Conservation (phyloP, 371 early-diverging fungal species). For the Dichotomocladium elegans region DNA sequence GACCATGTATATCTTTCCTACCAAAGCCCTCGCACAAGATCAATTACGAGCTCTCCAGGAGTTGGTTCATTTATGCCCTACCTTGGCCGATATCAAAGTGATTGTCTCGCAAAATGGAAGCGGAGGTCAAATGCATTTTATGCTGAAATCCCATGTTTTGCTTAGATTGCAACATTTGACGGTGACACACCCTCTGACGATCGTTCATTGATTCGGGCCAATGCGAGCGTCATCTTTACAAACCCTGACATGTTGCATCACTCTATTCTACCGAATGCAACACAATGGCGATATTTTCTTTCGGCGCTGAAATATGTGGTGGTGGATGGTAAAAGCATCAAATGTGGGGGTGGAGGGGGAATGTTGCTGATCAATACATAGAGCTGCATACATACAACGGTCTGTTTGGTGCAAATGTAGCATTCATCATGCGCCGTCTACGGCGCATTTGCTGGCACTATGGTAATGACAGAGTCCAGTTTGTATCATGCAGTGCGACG, state of each 20-base stretch:
- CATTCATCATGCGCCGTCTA: constrained; percentile 65
- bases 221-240: constrained; percentile 64
- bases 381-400: constrained; percentile 74
- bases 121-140: neutral
- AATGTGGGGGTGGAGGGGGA: neutral
- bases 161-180: constrained; percentile 34
- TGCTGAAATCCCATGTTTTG: neutral
- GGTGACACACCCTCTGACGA: constrained; percentile 46
- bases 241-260: constrained; percentile 84
- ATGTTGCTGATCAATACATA: constrained; percentile 8
- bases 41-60: constrained; percentile 52
- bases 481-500: constrained; percentile 63
- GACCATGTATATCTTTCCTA: constrained; percentile 66
- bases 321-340: constrained; percentile 57
- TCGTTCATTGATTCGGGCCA: constrained; percentile 44
- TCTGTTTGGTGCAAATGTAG: constrained; percentile 65
- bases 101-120: neutral
- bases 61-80: constrained; percentile 26
- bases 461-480: constrained; percentile 46
- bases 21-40: constrained; percentile 82
- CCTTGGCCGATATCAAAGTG: constrained; percentile 10
- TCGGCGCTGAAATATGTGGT: constrained; percentile 55
- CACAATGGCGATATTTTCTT: constrained; percentile 57
- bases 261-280: constrained; percentile 60
- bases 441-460: constrained; percentile 49